Evolutionary conservation across 2,329 filamentous ascomycete species (phyloP), one percentile per base, ranked within the genome.

Genomic region (Alternaria burnsii): DNA sequence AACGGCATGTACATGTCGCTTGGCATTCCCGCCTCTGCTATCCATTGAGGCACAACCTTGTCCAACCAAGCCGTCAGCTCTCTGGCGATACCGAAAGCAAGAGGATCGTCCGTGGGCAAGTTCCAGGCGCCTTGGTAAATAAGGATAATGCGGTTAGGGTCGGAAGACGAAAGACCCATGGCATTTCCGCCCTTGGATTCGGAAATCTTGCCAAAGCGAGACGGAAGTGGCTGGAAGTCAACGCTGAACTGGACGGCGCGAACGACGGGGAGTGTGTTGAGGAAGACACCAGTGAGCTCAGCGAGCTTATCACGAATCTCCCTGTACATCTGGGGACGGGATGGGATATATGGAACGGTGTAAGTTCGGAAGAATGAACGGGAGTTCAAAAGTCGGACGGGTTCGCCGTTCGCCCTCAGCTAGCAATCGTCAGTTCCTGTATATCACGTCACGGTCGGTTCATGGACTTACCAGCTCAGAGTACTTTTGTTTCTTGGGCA

Each of bases 261-360:
- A 36, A 51, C 42, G 5, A 62, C 16, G 22, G 51, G 66, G 1
- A 61, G 60, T 7, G 36, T 22, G 34, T 38, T 70, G 16, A 76
- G 68, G 58, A 73, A 71, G 3, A 62, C 62, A n/a, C 42, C 56
- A 1, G 71, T 62, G 52, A 79, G 67, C 0, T 68, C 18, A 6
- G 58, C 50, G 52, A 74, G 76, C 43, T 76, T 73, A 36, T 71
- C 66, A 14, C 69, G 70, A 44, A 80, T 78, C 43, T 77, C 73
- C 18, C 57, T 58, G 60, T 80, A 78, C 57, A 80, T 74, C 14
- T 73, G 67, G 0, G 73, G 71, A 4, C 73, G 68, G n/a, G 65
- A 61, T 24, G 65, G 22, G 46, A 71, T 66, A 38, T 71, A 70
- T 18, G 70, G 71, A 24, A 74, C 30, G 4, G 71, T 74, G 38